Conservation (phyloP, 2,329 filamentous ascomycete genomes). For the Dryadomyces quercus-mongolicae region DNA sequence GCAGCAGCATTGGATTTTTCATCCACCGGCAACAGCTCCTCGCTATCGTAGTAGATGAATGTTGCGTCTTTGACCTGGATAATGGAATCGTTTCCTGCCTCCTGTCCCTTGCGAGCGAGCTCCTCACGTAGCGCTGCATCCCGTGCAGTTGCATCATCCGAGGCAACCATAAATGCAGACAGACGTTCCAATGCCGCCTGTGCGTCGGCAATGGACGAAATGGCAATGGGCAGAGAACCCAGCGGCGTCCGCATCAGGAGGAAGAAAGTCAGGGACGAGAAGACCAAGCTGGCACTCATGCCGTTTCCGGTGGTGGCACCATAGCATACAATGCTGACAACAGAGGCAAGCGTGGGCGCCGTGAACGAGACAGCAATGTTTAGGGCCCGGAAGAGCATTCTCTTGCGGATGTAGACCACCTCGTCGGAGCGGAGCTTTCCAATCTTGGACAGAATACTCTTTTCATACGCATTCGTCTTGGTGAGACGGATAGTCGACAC, state of each 20-base stretch:
- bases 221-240: constrained; percentile 11
- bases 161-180: constrained; percentile 12
- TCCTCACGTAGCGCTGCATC: constrained; percentile 2
- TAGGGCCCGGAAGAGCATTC: constrained; percentile 15
- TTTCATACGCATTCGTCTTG: constrained; percentile 17
- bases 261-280: constrained; percentile 15
- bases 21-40: neutral
- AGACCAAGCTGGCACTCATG: constrained; percentile 10
- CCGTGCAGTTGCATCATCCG: constrained; percentile 2
- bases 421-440: constrained; percentile 13
- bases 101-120: constrained; percentile 1
- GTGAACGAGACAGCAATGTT: constrained; percentile 16
- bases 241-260: constrained; percentile 15
- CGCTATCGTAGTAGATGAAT: constrained; percentile 12
- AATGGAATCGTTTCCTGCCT: neutral
- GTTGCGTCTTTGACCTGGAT: constrained; percentile 10
- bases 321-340: constrained; percentile 14
- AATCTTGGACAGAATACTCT: constrained; percentile 14
- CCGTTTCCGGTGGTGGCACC: constrained; percentile 8
- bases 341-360: constrained; percentile 14
- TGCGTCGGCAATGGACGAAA: constrained; percentile 15
- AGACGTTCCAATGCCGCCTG: constrained; percentile 14
- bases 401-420: constrained; percentile 16
- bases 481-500: constrained; percentile 16
- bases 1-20: neutral